Percentiles rank a stretch among this genome's conserved stretches.
These are phyloP conservation scores for Irpex rosettiformis DNA, from an alignment of 1,284 basidiomycete species.

Conservation along the genomic window DNA sequence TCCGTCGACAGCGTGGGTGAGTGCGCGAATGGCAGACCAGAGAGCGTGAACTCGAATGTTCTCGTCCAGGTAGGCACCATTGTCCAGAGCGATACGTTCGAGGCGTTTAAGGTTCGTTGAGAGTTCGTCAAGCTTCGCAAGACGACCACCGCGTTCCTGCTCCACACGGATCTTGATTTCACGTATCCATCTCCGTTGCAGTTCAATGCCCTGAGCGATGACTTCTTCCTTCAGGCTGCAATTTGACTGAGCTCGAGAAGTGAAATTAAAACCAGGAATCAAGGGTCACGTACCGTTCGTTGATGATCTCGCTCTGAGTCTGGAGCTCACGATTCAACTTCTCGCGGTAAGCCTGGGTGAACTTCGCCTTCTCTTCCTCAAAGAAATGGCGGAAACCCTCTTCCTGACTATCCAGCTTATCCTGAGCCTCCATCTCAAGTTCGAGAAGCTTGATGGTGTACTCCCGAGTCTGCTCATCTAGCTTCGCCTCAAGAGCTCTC, in stretches of 20 bases:
- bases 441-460: conserved; percentile 84
- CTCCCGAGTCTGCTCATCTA: conserved; percentile 82
- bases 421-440: conserved; percentile 80
- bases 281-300: conserved; percentile 67
- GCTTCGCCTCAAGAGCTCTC: conserved; percentile 67
- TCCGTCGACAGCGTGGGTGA: conserved; percentile 51
- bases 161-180: conserved; percentile 97
- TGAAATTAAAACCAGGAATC: not conserved
- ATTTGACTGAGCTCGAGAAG: not conserved
- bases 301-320: conserved; percentile 91
- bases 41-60: conserved; percentile 84
- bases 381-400: conserved; percentile 84
- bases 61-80: conserved; percentile 85
- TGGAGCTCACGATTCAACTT: conserved; percentile 87
- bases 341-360: conserved; percentile 80
- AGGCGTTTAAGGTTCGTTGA: conserved; percentile 88
- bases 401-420: conserved; percentile 84
- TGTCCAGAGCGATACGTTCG: conserved; percentile 89
- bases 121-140: conserved; percentile 93
- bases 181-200: conserved; percentile 94
- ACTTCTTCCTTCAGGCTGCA: conserved; percentile 90
- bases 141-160: conserved; percentile 92
- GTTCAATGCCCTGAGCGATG: conserved; percentile 93
- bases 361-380: conserved; percentile 73
- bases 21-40: conserved; percentile 71